These are phyloP conservation scores for Pyrrhoderma lamaoense DNA, from an alignment of 1,284 basidiomycete species.

Conservation along the genomic window DNA sequence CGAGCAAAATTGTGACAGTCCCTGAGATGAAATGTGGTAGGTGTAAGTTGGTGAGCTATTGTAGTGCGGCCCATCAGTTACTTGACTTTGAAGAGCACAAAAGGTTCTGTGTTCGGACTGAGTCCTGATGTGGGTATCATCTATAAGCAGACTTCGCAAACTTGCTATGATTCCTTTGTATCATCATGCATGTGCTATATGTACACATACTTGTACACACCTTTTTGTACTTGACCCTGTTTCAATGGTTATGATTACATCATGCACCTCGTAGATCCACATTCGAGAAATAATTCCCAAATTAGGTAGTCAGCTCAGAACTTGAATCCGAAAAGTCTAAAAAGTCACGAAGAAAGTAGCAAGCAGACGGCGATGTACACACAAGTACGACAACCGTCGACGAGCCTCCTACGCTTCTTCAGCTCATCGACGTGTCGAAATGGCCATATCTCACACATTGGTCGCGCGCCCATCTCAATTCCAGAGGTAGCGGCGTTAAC, in stretches of 20 bases:
- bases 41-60: constrained; percentile 68
- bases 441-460: constrained; percentile 64
- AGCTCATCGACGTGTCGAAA: constrained; percentile 34
- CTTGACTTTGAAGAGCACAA: constrained; percentile 69
- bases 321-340: too few relatives aligned
- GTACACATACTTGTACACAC: too few relatives aligned
- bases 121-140: not conserved
- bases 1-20: constrained; percentile 23
- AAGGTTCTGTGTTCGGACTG: constrained; percentile 47
- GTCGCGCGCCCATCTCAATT: constrained; percentile 68
- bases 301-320: too few relatives aligned
- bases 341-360: too few relatives aligned
- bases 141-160: too few relatives aligned
- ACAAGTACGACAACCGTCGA: constrained; percentile 11
- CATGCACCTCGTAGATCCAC: too few relatives aligned
- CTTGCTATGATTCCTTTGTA: too few relatives aligned
- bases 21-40: constrained; percentile 54
- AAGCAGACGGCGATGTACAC: constrained; percentile 7
- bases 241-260: too few relatives aligned
- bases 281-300: too few relatives aligned
- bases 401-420: constrained; percentile 34
- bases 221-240: too few relatives aligned
- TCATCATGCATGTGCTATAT: too few relatives aligned
- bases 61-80: constrained; percentile 59
- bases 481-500: constrained; percentile 62